These are phyloP conservation scores for Terfezia boudieri DNA, from an alignment of 495 filamentous ascomycete species.

Conservation along the genomic window DNA sequence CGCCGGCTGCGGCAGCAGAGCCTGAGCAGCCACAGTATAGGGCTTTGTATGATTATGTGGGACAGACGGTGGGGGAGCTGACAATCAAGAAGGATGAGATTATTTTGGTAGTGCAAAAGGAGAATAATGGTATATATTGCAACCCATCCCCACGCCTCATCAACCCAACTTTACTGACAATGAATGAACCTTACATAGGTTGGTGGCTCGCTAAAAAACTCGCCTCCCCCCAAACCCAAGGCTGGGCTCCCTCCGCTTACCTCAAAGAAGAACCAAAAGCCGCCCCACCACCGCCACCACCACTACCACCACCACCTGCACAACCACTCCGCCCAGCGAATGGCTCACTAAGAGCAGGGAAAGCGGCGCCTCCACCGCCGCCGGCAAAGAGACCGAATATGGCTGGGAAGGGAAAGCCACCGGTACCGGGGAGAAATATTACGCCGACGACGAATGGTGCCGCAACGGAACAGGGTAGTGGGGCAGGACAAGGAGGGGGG, in stretches of 20 bases:
- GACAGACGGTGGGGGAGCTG: constrained; percentile 51
- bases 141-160: neutral
- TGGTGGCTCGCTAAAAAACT: constrained; percentile 80
- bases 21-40: constrained; percentile 53
- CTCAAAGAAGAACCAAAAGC: constrained; percentile 54
- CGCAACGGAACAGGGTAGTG: constrained; percentile 44
- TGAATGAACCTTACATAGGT: constrained; percentile 26
- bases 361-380: constrained; percentile 58
- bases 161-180: constrained; percentile 10
- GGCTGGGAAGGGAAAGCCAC: constrained; percentile 41
- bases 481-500: constrained; percentile 36
- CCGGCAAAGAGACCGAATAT: constrained; percentile 65
- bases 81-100: constrained; percentile 54
- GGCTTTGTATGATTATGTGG: constrained; percentile 73
- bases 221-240: constrained; percentile 37
- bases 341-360: constrained; percentile 28
- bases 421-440: constrained; percentile 27
- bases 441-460: constrained; percentile 32
- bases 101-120: constrained; percentile 69
- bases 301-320: constrained; percentile 32
- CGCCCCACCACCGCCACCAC: constrained; percentile 32
- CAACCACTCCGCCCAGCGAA: constrained; percentile 29
- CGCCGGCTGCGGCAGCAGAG: constrained; percentile 45
- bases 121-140: constrained; percentile 54
- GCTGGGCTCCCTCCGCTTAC: constrained; percentile 86